Percentiles rank a stretch among this genome's conserved stretches.
These are phyloP conservation scores for Russula olivacea DNA, from an alignment of 768 basidiomycete genomes.

Conservation along the genomic window DNA sequence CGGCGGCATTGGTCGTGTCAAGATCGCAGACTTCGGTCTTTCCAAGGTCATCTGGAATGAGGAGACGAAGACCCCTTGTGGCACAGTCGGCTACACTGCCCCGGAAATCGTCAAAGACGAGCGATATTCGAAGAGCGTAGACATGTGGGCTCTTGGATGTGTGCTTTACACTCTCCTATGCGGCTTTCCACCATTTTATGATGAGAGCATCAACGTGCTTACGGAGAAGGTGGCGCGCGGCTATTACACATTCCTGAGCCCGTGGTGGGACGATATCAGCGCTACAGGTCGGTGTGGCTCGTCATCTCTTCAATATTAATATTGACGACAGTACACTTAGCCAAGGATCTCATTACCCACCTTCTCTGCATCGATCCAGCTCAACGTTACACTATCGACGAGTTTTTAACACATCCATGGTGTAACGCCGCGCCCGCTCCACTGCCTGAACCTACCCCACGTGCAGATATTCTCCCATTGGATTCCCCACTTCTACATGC, in stretches of 20 bases:
- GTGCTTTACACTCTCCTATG: constrained; percentile 98
- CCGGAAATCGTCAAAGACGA: constrained; percentile 99
- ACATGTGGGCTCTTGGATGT: constrained; percentile 99
- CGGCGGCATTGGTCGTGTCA: constrained; percentile 95
- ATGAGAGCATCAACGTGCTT: constrained; percentile 95
- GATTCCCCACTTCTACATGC: constrained; percentile 90
- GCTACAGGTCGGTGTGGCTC: constrained; percentile 48
- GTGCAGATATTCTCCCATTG: constrained; percentile 42
- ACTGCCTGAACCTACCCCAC: constrained; percentile 61
- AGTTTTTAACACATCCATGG: constrained; percentile 97
- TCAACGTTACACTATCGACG: constrained; percentile 95
- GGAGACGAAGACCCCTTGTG: constrained; percentile 98
- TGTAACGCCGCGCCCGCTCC: constrained; percentile 65
- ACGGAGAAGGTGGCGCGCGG: constrained; percentile 98
- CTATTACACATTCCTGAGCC: constrained; percentile 96
- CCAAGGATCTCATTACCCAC: constrained; percentile 93
- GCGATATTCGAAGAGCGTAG: constrained; percentile 91
- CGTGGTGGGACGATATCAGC: constrained; percentile 99
- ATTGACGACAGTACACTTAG: constrained; percentile 37
- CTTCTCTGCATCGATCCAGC: constrained; percentile 93
- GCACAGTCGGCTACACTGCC: constrained; percentile 99
- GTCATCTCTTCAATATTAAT: constrained; percentile 11
- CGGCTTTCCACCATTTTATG: constrained; percentile 97
- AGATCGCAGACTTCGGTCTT: constrained; percentile 97
- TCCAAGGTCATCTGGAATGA: constrained; percentile 99